phyloP scores from a whole-genome alignment of 2,329 filamentous ascomycete genomes.

The Hirsutella thompsonii region DNA sequence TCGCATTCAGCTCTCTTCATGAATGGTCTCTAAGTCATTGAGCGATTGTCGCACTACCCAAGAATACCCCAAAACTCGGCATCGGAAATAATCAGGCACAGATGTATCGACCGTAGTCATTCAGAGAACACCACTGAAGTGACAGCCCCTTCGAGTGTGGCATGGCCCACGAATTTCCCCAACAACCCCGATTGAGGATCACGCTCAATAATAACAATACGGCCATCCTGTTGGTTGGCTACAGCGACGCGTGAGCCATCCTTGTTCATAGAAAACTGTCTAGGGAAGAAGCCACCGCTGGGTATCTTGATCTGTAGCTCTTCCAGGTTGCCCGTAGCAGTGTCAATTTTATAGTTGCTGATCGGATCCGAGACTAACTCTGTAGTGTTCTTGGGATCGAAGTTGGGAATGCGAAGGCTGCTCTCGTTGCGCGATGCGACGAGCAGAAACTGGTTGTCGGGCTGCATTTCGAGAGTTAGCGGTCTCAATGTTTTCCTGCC shows the following conservation, averaged over 20 bases:
- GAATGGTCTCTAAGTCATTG: too few relatives aligned
- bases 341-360: conserved; percentile 45
- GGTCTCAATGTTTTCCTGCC: too few relatives aligned
- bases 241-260: conserved; percentile 52
- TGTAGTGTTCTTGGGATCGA: conserved; percentile 27
- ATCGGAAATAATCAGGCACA: too few relatives aligned
- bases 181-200: conserved; percentile 47
- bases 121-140: conserved; percentile 36
- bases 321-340: conserved; percentile 37
- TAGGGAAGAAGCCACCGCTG: conserved; percentile 50
- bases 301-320: conserved; percentile 41
- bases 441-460: conserved; percentile 49
- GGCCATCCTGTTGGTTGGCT: conserved; percentile 47
- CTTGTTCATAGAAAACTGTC: conserved; percentile 55
- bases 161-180: conserved; percentile 27
- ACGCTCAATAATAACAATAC: conserved; percentile 48
- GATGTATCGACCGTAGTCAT: too few relatives aligned
- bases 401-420: conserved; percentile 33
- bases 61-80: too few relatives aligned
- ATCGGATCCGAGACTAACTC: conserved; percentile 48
- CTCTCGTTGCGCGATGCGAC: conserved; percentile 55
- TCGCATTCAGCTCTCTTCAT: too few relatives aligned
- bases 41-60: too few relatives aligned
- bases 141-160: conserved; percentile 7
- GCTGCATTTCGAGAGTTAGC: too few relatives aligned